Evolutionary conservation across 352 stramenopile genomes (phyloP).

Genomic region (Globisporangium middletonii): DNA sequence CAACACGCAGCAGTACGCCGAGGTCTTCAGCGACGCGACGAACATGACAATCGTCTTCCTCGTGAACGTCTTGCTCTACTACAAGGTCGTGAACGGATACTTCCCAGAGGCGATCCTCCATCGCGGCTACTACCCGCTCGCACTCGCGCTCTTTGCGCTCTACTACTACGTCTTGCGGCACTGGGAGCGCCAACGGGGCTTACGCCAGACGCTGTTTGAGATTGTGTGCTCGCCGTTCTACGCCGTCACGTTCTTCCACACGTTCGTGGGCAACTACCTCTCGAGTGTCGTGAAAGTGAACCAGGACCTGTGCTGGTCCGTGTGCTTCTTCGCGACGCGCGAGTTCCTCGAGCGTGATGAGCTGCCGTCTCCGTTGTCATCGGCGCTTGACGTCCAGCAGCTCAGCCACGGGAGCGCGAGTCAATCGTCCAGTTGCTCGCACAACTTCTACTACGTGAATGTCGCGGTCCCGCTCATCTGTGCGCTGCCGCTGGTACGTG

Average conservation of each 20-base stretch:
- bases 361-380: slow-evolving; percentile 2
- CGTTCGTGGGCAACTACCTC: slow-evolving; percentile 86
- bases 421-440: slow-evolving; percentile 23
- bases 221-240: slow-evolving; percentile 90
- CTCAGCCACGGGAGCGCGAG: background rate
- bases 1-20: slow-evolving; percentile 72
- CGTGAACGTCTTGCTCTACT: slow-evolving; percentile 94
- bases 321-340: slow-evolving; percentile 93
- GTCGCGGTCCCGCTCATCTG: slow-evolving; percentile 94
- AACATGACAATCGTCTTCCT: slow-evolving; percentile 96
- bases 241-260: slow-evolving; percentile 93
- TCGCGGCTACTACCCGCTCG: slow-evolving; percentile 89
- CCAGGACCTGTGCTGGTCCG: slow-evolving; percentile 89
- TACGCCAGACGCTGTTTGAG: slow-evolving; percentile 86
- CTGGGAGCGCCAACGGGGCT: slow-evolving; percentile 72
- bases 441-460: slow-evolving; percentile 92
- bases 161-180: slow-evolving; percentile 91
- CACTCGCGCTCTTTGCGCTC: slow-evolving; percentile 81
- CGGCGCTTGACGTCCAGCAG: too few relatives aligned
- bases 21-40: slow-evolving; percentile 94
- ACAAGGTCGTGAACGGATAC: slow-evolving; percentile 92
- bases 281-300: slow-evolving; percentile 82
- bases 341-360: slow-evolving; percentile 88
- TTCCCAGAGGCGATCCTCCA: slow-evolving; percentile 78
- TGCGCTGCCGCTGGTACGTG: slow-evolving; percentile 80